phyloP scores from a whole-genome alignment of 495 filamentous ascomycete genomes.

The Aspergillus nidulans region DNA sequence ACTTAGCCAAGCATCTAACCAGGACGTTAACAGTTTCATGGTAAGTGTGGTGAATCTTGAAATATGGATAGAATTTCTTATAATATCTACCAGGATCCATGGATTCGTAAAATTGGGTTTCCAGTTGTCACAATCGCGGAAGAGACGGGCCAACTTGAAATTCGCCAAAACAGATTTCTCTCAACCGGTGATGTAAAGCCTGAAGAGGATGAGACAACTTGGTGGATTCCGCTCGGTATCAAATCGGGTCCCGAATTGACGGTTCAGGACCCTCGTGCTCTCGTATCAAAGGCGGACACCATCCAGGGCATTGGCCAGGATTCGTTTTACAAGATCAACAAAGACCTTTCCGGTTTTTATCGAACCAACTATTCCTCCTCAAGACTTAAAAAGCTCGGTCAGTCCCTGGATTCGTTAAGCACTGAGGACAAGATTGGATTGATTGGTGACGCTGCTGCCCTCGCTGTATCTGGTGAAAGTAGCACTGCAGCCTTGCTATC shows the following conservation, averaged over 20 bases:
- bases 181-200: conserved; percentile 86
- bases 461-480: conserved; percentile 81
- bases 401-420: conserved; percentile 64
- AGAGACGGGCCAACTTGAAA: conserved; percentile 69
- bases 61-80: conserved; percentile 8
- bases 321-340: conserved; percentile 86
- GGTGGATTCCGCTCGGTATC: conserved; percentile 91
- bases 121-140: conserved; percentile 84
- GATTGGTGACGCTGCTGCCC: conserved; percentile 85
- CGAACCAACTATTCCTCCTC: conserved; percentile 83
- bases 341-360: conserved; percentile 84
- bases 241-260: conserved; percentile 47
- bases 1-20: conserved; percentile 82
- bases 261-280: conserved; percentile 42
- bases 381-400: conserved; percentile 73
- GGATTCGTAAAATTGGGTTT: conserved; percentile 94
- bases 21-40: conserved; percentile 85
- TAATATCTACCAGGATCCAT: conserved; percentile 53
- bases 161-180: conserved; percentile 85
- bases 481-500: conserved; percentile 73
- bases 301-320: conserved; percentile 67
- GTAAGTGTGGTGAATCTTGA: conserved; percentile 29
- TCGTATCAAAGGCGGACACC: conserved; percentile 72
- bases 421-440: conserved; percentile 88
- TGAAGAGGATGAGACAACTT: conserved; percentile 84